phyloP scores from a whole-genome alignment of 2,329 filamentous ascomycete species.

The Fusarium denticulatum region DNA sequence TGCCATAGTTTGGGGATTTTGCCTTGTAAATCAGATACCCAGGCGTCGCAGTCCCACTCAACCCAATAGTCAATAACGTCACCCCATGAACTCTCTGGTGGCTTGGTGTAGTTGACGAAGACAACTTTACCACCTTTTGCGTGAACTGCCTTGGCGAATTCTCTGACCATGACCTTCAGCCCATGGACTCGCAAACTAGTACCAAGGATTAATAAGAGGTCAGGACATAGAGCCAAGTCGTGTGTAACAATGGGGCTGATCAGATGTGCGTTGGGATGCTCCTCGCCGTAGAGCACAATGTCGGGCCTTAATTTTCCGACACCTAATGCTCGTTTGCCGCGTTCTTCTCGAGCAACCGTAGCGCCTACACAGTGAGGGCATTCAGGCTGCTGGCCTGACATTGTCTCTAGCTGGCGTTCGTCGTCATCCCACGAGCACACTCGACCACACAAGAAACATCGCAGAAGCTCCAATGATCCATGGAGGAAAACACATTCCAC shows the following conservation, averaged over 20 bases:
- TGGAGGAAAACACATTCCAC: constrained; percentile 77
- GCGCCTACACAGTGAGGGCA: constrained; percentile 73
- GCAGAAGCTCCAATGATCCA: constrained; percentile 71
- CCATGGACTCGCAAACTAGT: constrained; percentile 78
- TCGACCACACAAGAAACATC: constrained; percentile 70
- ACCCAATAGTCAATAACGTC: constrained; percentile 80
- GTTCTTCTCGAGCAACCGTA: constrained; percentile 69
- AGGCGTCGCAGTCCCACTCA: constrained; percentile 78
- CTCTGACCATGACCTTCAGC: constrained; percentile 74
- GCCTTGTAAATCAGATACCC: constrained; percentile 71
- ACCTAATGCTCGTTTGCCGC: constrained; percentile 72
- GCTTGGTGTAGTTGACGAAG: constrained; percentile 78
- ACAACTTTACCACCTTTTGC: constrained; percentile 74
- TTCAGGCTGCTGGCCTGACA: constrained; percentile 72
- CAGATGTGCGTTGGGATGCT: constrained; percentile 74
- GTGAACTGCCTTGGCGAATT: constrained; percentile 78
- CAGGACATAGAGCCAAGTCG: constrained; percentile 71
- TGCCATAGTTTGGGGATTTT: constrained; percentile 70
- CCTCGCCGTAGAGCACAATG: constrained; percentile 79
- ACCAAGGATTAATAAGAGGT: constrained; percentile 75
- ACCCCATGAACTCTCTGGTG: constrained; percentile 76
- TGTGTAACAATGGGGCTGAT: constrained; percentile 76
- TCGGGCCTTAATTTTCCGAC: constrained; percentile 76
- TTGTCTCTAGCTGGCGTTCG: constrained; percentile 63
- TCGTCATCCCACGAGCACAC: constrained; percentile 69